Percentiles rank a stretch among this genome's conserved stretches.
Evolutionary conservation across 225 moss, liverwort and hornwort genomes (phyloP).

Genomic region (Sphagnum contortum): DNA sequence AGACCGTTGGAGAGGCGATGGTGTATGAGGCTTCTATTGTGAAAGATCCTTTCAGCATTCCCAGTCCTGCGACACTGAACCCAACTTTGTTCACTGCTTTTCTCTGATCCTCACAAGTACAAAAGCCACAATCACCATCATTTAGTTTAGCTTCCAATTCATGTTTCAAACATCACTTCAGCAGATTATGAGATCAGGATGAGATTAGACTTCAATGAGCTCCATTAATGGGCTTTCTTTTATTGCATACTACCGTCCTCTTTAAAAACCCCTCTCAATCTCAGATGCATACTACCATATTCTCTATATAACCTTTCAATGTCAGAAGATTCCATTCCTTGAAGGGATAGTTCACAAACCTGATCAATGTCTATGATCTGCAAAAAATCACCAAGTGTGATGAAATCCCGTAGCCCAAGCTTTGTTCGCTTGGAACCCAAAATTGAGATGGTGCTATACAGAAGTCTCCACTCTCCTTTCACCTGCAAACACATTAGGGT

Average conservation of each 20-base stretch:
- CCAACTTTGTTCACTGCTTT: constrained; percentile 65
- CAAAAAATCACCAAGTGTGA: constrained; percentile 67
- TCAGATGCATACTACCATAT: too few relatives aligned
- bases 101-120: constrained; percentile 24
- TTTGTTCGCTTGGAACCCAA: constrained; percentile 82
- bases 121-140: neutral
- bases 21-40: constrained; percentile 77
- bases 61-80: constrained; percentile 71
- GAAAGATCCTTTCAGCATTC: constrained; percentile 70
- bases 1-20: constrained; percentile 63
- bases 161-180: too few relatives aligned
- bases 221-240: too few relatives aligned
- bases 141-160: too few relatives aligned
- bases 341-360: constrained; percentile 20
- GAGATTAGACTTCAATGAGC: too few relatives aligned
- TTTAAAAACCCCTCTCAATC: too few relatives aligned
- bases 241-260: too few relatives aligned
- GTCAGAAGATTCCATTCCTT: too few relatives aligned
- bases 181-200: too few relatives aligned
- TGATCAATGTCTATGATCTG: constrained; percentile 73
- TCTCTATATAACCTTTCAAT: too few relatives aligned
- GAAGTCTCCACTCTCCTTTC: constrained; percentile 78
- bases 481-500: constrained; percentile 29
- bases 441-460: constrained; percentile 83
- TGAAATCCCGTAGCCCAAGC: constrained; percentile 76